Evolutionary conservation across 2,329 filamentous ascomycete species (phyloP).

Genomic region (Teratosphaeria gauchensis): DNA sequence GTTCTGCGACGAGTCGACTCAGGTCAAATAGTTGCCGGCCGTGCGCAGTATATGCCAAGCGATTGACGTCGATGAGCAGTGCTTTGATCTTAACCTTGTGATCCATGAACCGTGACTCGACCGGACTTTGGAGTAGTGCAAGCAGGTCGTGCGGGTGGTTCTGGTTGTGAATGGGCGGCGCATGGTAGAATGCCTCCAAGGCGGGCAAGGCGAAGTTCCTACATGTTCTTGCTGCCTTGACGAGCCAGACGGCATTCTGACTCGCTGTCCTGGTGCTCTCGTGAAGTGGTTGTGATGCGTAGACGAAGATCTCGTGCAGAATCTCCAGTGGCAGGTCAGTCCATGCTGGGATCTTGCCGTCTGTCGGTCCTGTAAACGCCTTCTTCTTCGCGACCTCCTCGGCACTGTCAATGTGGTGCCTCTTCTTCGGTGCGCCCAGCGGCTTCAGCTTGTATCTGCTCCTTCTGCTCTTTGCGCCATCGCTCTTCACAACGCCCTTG

Average conservation of each 20-base stretch:
- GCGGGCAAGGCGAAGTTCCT: slow-evolving; percentile 26
- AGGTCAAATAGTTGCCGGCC: slow-evolving; percentile 48
- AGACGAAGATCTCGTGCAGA: slow-evolving; percentile 26
- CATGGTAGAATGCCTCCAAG: slow-evolving; percentile 27
- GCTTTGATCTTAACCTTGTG: slow-evolving; percentile 63
- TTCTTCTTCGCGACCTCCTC: slow-evolving; percentile 4
- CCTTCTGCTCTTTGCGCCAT: not conserved
- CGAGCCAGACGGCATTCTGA: slow-evolving; percentile 23
- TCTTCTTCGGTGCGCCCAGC: not conserved
- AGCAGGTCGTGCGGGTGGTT: slow-evolving; percentile 23
- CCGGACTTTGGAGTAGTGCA: slow-evolving; percentile 14
- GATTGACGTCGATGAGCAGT: slow-evolving; percentile 59
- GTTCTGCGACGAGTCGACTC: slow-evolving; percentile 48
- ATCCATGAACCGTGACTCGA: slow-evolving; percentile 33
- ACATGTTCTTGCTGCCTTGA: slow-evolving; percentile 24
- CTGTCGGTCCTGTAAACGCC: slow-evolving; percentile 22
- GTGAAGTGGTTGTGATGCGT: slow-evolving; percentile 19
- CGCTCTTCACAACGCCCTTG: slow-evolving; percentile 4
- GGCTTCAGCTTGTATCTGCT: not conserved
- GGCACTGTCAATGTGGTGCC: not conserved
- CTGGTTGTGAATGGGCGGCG: slow-evolving; percentile 21
- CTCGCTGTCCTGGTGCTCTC: slow-evolving; percentile 12
- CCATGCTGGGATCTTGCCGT: slow-evolving; percentile 26
- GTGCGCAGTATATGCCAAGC: slow-evolving; percentile 45
- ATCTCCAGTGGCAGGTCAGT: slow-evolving; percentile 24